Percentiles rank a stretch among this genome's conserved stretches.
These are phyloP conservation scores for Fusarium palustre DNA, from an alignment of 2,329 filamentous ascomycete genomes.

Conservation along the genomic window DNA sequence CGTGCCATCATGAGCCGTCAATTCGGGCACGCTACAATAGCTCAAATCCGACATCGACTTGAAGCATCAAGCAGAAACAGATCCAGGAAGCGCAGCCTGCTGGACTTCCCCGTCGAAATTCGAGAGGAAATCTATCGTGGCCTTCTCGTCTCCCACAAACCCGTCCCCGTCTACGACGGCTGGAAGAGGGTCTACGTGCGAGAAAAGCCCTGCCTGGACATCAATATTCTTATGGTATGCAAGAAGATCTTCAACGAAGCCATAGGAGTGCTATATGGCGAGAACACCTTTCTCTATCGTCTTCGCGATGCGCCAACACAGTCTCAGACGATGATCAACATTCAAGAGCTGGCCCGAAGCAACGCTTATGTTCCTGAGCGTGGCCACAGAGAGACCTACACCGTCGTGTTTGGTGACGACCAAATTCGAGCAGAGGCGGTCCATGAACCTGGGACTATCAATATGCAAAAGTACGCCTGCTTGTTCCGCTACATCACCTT, in stretches of 20 bases:
- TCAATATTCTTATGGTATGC: conserved; percentile 55
- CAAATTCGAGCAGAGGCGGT: conserved; percentile 12
- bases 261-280: conserved; percentile 58
- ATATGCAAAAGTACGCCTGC: conserved; percentile 52
- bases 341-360: conserved; percentile 35
- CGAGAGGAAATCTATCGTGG: conserved; percentile 49
- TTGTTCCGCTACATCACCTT: conserved; percentile 58
- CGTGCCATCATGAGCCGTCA: neutral
- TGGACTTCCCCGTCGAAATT: conserved; percentile 48
- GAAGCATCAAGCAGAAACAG: neutral
- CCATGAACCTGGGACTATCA: conserved; percentile 45
- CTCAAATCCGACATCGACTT: neutral
- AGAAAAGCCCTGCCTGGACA: conserved; percentile 48
- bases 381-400: neutral
- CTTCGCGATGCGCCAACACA: conserved; percentile 53
- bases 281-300: conserved; percentile 61
- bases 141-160: conserved; percentile 49
- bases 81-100: conserved; percentile 8
- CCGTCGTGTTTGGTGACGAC: neutral
- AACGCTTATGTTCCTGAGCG: conserved; percentile 17
- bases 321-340: conserved; percentile 23
- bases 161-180: conserved; percentile 51
- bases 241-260: conserved; percentile 53
- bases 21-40: neutral
- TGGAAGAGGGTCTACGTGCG: conserved; percentile 52